Percentiles rank a stretch among this genome's conserved stretches.
Conservation (phyloP, 1,139 yeast species). For the Sugiyamaella pinicola region DNA sequence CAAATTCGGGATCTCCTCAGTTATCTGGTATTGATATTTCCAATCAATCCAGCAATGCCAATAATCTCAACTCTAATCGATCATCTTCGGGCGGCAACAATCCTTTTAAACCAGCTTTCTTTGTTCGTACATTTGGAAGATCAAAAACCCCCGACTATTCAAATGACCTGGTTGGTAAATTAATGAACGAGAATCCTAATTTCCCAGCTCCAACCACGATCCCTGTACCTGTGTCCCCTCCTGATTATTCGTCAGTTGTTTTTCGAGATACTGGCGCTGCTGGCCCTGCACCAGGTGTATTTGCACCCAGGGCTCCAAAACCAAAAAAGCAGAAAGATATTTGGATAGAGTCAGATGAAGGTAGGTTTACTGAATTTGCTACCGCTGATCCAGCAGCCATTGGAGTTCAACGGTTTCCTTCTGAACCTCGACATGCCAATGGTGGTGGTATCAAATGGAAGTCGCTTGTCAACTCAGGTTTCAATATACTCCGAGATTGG, state of each 20-base stretch:
- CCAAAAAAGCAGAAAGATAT: slow-evolving; percentile 12
- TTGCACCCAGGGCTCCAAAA: slow-evolving; percentile 7
- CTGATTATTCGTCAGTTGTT: neutral
- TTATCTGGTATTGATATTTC: neutral
- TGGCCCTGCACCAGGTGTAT: slow-evolving; percentile 13
- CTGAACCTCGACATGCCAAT: slow-evolving; percentile 4
- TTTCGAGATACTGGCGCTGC: slow-evolving; percentile 1
- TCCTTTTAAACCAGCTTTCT: slow-evolving; percentile 18
- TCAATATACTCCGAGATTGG: slow-evolving; percentile 14
- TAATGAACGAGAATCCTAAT: slow-evolving; percentile 18
- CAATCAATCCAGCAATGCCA: neutral
- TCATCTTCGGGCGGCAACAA: slow-evolving; percentile 9
- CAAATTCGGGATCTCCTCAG: slow-evolving; percentile 12
- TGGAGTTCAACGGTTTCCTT: slow-evolving; percentile 3
- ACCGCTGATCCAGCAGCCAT: neutral
- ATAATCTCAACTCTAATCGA: neutral
- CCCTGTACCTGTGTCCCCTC: neutral
- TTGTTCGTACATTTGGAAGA: slow-evolving; percentile 17
- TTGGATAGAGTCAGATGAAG: slow-evolving; percentile 8
- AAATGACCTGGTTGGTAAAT: slow-evolving; percentile 19
- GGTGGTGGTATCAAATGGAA: slow-evolving; percentile 14
- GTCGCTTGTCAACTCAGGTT: slow-evolving; percentile 16
- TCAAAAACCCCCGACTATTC: slow-evolving; percentile 17
- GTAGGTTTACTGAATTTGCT: slow-evolving; percentile 2
- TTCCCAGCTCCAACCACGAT: neutral